Conservation (phyloP, 2,329 filamentous ascomycete genomes). For the Penicillium paneum region DNA sequence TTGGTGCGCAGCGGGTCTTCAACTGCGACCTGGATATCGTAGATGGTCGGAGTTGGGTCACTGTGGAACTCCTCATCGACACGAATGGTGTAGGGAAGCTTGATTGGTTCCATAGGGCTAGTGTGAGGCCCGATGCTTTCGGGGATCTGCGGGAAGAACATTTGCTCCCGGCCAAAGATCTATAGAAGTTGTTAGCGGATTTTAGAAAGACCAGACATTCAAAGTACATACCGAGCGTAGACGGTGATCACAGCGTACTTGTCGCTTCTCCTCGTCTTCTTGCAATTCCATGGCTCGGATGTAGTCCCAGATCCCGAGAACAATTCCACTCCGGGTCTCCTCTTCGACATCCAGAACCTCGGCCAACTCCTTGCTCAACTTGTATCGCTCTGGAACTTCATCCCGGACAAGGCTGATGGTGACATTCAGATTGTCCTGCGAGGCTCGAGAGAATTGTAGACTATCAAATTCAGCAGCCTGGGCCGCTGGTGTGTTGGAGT, state of each 20-base stretch:
- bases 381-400: constrained; percentile 81
- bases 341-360: constrained; percentile 83
- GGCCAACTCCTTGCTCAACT: constrained; percentile 72
- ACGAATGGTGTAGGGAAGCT: constrained; percentile 87
- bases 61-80: constrained; percentile 81
- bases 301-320: constrained; percentile 95
- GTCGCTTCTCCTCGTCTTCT: constrained; percentile 91
- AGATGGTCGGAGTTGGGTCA: constrained; percentile 73
- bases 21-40: constrained; percentile 81
- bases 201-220: not conserved
- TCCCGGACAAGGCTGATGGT: constrained; percentile 82
- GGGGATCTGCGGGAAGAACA: constrained; percentile 81
- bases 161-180: constrained; percentile 71
- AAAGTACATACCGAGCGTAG: constrained; percentile 64
- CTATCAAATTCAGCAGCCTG: constrained; percentile 80
- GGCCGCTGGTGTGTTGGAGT: constrained; percentile 53
- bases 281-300: constrained; percentile 80
- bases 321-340: constrained; percentile 80
- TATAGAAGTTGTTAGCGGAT: constrained; percentile 36
- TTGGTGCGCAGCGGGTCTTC: constrained; percentile 75
- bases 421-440: constrained; percentile 89
- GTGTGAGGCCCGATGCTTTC: constrained; percentile 78
- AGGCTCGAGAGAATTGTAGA: constrained; percentile 83
- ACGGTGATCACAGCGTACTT: constrained; percentile 83
- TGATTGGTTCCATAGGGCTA: constrained; percentile 73